Evolutionary conservation across 2,329 filamentous ascomycete species (phyloP), one percentile per base, ranked within the genome.

Genomic region (Mycocentrospora acerina): DNA sequence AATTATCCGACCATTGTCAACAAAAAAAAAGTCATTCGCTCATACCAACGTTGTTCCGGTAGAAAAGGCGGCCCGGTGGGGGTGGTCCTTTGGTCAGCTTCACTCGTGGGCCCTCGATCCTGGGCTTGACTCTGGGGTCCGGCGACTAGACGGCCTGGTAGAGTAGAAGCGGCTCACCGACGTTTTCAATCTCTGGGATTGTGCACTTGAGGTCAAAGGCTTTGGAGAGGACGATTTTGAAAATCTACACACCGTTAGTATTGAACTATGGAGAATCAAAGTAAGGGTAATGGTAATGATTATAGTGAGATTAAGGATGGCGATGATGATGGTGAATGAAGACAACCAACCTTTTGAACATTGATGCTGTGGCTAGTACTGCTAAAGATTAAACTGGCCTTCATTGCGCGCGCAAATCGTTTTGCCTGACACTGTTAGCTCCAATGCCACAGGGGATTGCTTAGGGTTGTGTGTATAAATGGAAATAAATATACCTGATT

Each of bases 321-420:
- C 18, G 27, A 7, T 5, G 9, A 18, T 8, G 7, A n/a, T 18
- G n/a, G 4, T 7, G 2, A 1, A 3, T 7, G 7, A 7, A 7
- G 1, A 13, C 4, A 18, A 13, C 69, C 32, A 65, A 95, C 91
- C 86, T 97, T 98, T 72, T 98, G 93, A 48, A 98, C 93, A 60
- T 98, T 98, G 77, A 98, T 98, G 70, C 90, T 96, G 73, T 98
- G 93, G 67, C 90, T 96, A 37, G 93, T 98, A 71, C 91, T 97
- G 72, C 90, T 95, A 71, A 98, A 98, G 62, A 98, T 97, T 60
- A 98, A 78, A 59, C 89, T 90, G 44, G 93, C 93, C 59, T 94
- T 88, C 93, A 98, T 98, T 9, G 93, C 93, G 69, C 95, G 95
- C 48, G 93, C 93, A 68, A 97, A 98, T 43, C 93, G 84, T 55